Conservation (phyloP, 2,329 filamentous ascomycete species). For the Fusarium metavorans region DNA sequence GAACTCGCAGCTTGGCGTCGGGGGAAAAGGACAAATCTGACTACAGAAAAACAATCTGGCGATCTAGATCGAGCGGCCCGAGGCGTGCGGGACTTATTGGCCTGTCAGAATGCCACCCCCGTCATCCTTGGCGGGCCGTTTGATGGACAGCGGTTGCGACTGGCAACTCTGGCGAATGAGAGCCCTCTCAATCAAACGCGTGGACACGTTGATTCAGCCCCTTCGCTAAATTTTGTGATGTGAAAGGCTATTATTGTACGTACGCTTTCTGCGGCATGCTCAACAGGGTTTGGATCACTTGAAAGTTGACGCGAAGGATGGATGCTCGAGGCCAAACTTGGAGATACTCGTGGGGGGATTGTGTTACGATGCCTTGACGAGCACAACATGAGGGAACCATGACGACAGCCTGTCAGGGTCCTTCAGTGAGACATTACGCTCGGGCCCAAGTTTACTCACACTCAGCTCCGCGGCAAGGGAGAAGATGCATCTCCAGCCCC, state of each 20-base stretch:
- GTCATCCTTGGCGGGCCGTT: background rate
- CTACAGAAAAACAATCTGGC: background rate
- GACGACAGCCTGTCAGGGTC: background rate
- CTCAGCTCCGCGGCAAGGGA: background rate
- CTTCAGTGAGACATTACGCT: background rate
- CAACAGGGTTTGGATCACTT: background rate
- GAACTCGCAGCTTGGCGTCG: background rate
- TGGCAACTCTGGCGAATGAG: background rate
- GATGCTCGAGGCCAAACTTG: background rate
- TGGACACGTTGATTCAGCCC: background rate
- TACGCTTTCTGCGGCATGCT: background rate
- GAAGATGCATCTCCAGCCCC: background rate
- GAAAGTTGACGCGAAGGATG: background rate
- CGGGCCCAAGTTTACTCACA: background rate
- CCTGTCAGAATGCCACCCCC: background rate
- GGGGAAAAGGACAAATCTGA: background rate
- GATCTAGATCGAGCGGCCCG: conserved; percentile 24
- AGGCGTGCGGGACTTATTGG: background rate
- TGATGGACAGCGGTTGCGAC: background rate
- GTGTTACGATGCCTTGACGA: background rate
- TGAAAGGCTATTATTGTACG: background rate
- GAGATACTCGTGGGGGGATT: background rate
- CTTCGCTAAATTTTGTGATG: background rate
- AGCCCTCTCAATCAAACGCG: background rate
- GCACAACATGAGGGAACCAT: background rate